phyloP scores from a whole-genome alignment of 2,329 filamentous ascomycete species.

The Xylaria sp. region DNA sequence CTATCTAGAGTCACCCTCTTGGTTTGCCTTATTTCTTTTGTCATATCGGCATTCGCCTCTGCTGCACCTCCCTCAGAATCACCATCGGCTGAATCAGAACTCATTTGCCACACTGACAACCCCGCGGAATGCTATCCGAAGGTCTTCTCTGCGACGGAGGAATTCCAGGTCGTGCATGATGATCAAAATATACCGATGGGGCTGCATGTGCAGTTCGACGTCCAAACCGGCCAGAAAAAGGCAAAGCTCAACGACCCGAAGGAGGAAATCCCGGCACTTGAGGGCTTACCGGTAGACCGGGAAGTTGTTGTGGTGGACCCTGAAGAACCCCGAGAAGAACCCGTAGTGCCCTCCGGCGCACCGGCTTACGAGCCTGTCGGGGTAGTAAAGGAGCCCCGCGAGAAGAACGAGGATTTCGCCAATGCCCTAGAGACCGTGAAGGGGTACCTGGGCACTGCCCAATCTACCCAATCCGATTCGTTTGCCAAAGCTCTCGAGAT shows the following conservation, averaged over 20 bases:
- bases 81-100: conserved; percentile 48
- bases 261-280: conserved; percentile 50
- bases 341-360: conserved; percentile 50
- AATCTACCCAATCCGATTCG: conserved; percentile 26
- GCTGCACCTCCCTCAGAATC: conserved; percentile 37
- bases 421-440: conserved; percentile 55
- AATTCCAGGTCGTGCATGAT: conserved; percentile 64
- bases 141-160: conserved; percentile 63
- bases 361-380: conserved; percentile 61
- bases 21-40: conserved; percentile 19
- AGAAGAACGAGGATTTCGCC: conserved; percentile 46
- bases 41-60: conserved; percentile 29
- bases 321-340: conserved; percentile 38
- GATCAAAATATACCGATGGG: conserved; percentile 68
- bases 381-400: conserved; percentile 56
- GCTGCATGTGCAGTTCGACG: conserved; percentile 67
- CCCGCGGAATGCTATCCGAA: conserved; percentile 66
- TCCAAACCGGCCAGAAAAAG: conserved; percentile 65
- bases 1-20: conserved; percentile 18
- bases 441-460: conserved; percentile 38
- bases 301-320: conserved; percentile 59
- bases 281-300: conserved; percentile 56
- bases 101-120: conserved; percentile 67
- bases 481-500: conserved; percentile 57
- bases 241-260: conserved; percentile 66